These are phyloP conservation scores for Lasiosphaeriaceae sp. DNA, from an alignment of 495 filamentous ascomycete species.

Conservation along the genomic window DNA sequence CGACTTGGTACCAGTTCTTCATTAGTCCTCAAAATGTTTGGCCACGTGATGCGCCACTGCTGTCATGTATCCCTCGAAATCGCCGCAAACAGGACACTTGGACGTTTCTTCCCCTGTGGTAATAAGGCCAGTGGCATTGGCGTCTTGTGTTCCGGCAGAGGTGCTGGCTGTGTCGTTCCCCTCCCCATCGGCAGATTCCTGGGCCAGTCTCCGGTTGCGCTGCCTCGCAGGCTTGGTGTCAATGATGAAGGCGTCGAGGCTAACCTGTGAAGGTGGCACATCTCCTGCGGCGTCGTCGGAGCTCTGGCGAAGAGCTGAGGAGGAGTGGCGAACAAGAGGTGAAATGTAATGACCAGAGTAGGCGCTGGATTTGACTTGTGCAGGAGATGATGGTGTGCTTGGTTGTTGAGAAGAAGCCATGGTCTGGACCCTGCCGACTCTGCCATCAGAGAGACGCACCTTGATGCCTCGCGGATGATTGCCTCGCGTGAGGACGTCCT, in stretches of 20 bases:
- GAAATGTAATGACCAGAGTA: neutral
- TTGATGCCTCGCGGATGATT: conserved; percentile 76
- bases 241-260: conserved; percentile 45
- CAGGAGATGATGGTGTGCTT: neutral
- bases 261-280: conserved; percentile 17
- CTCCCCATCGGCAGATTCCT: conserved; percentile 20
- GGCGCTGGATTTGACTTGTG: neutral
- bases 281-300: conserved; percentile 3
- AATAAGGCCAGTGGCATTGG: neutral
- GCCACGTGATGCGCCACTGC: too few relatives aligned
- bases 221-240: conserved; percentile 40
- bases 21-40: conserved; percentile 42
- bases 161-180: conserved; percentile 9
- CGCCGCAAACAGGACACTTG: conserved; percentile 56
- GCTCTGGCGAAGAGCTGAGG: too few relatives aligned
- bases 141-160: neutral
- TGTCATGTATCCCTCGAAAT: conserved; percentile 48
- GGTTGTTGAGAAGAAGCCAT: conserved; percentile 24
- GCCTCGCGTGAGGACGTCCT: conserved; percentile 61
- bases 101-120: conserved; percentile 20
- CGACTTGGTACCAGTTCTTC: too few relatives aligned
- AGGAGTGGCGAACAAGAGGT: neutral
- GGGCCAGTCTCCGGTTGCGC: conserved; percentile 4
- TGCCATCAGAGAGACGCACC: conserved; percentile 62
- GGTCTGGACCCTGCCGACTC: conserved; percentile 64